Base-by-base conservation (phyloP, 1,284 basidiomycete species). In the Neolentinus lepideus region DNA sequence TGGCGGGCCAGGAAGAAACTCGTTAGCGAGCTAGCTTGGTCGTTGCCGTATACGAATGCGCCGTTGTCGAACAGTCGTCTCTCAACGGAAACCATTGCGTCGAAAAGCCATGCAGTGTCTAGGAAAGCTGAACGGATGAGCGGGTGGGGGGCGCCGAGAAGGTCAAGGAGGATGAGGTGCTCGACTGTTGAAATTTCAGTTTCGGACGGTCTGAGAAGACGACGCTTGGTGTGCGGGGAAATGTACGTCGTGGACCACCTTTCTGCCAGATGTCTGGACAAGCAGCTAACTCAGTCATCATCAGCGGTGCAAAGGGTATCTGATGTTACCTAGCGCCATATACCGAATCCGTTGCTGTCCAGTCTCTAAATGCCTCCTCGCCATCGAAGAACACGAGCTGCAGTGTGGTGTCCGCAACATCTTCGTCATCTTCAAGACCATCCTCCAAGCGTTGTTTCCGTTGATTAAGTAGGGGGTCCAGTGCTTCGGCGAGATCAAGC, bases 361-460 rank as follows among this genome's bases (percentile, higher is more conserved):
- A 99, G 36, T 82, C 75, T 33, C 84, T 77, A 70, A 95, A 98
- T 0, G 97, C 97, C 70, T 99, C 97, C 69, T 99, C 97, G 2
- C 97, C 97, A 64, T 99, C 98, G 60, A 99, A 95, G 66, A 99
- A 97, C 21, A 99, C 76, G n/a, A 99, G 75, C 68, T 98, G 94
- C 14, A 99, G 70, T 0, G 96, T 96, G 8, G 88, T 92, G 59
- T 88, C 85, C 0, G 79, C 80, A 22, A 88, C 77, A 56, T 92
- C 88, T 31, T 89, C 85, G 57, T 94, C 88, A 21, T 88, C 88
- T 55, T 83, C 81, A 48, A 74, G 64, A 0, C 76, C 84, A 3
- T 80, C 74, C 12, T 83, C 75, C 1, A 89, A 59, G 21, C 83
- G 76, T 54, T 77, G 70, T 53, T 77, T 72, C n/a, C 88, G 79